Base-by-base conservation (phyloP, 169 alveolate species). In the Plasmodium inui region DNA sequence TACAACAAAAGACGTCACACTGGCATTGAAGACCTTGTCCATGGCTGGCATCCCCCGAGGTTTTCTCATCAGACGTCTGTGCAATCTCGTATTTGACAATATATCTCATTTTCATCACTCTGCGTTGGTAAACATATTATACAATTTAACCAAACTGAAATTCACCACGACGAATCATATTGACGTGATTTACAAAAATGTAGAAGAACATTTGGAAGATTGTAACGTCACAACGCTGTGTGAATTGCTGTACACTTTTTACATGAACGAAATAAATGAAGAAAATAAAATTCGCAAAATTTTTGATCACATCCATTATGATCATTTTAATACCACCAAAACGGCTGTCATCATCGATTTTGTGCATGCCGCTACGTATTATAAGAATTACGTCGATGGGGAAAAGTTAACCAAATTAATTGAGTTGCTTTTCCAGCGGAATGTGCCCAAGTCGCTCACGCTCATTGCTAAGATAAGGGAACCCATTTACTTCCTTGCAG, bases 41-140 rank as follows among this genome's bases (percentile, higher is more conserved):
- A 90, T 90, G 95, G 95, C 95, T 70, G 95, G 95, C 5, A 90
- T 90, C 26, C 95, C 95, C 34, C 28, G 95, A 81, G 95, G 95
- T 4, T 90, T 90, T 81, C 57, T 90, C 32, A 90, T 90, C 30
- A 80, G 95, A 22, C 91, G 95, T 81, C 57, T 90, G 19, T 90
- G 95, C 61, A 90, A 90, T 57, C 67, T 90, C 32, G 95, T 90
- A 9, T 90, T 90, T 90, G 95, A 90, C 55, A 90, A 90, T 37
- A 82, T 90, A 53, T 90, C 95, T 14, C 95, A 90, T 28, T 90
- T 90, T 81, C 95, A 90, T 81, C 61, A 90, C 55, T 19, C 95
- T 3, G 88, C 90, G 1, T 70, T 90, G 73, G 76, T 90, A 28
- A 90, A 90, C 72, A 90, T 90, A 30, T 81, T 90, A 67, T 90